phyloP scores from a whole-genome alignment of 305 asterid genomes.

The Ilex paraguariensis region DNA sequence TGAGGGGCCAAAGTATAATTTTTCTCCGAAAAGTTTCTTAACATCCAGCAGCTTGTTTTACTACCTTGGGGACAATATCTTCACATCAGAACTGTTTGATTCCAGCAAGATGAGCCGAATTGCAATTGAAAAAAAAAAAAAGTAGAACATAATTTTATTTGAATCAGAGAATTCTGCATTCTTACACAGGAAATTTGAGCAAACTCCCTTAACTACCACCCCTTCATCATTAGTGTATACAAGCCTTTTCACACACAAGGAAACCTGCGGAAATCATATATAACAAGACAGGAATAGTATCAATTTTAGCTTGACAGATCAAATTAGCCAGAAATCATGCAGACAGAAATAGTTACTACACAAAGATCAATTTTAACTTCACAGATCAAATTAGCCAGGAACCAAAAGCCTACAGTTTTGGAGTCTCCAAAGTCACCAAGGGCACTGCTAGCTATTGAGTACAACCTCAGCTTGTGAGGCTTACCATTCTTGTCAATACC shows the following conservation, averaged over 20 bases:
- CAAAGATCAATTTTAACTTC: too few species aligned
- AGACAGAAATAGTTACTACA: too few species aligned
- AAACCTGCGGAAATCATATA: conserved; percentile 45
- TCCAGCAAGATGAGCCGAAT: background rate
- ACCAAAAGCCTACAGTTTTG: conserved; percentile 61
- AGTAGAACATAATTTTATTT: background rate
- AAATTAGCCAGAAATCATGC: too few species aligned
- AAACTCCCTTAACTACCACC: conserved; percentile 81
- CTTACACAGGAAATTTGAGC: conserved; percentile 97
- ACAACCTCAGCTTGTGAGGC: conserved; percentile 90
- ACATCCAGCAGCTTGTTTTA: background rate
- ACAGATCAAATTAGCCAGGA: too few species aligned
- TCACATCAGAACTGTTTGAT: too few species aligned
- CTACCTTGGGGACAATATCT: too few species aligned
- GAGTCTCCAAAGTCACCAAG: conserved; percentile 93
- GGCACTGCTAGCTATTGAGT: conserved; percentile 98
- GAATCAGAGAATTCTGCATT: conserved; percentile 2
- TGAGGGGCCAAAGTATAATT: too few species aligned
- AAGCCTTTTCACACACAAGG: conserved; percentile 85
- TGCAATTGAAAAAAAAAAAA: too few species aligned
- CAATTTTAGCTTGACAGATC: too few species aligned
- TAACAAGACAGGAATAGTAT: too few species aligned
- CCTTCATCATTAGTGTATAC: conserved; percentile 82
- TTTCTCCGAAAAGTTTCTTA: too few species aligned
- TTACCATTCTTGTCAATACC: conserved; percentile 88